Evolutionary conservation across 1,139 yeast species (phyloP), one percentile per base, ranked within the genome.

Genomic region (Yamadazyma pseudoaaseri): DNA sequence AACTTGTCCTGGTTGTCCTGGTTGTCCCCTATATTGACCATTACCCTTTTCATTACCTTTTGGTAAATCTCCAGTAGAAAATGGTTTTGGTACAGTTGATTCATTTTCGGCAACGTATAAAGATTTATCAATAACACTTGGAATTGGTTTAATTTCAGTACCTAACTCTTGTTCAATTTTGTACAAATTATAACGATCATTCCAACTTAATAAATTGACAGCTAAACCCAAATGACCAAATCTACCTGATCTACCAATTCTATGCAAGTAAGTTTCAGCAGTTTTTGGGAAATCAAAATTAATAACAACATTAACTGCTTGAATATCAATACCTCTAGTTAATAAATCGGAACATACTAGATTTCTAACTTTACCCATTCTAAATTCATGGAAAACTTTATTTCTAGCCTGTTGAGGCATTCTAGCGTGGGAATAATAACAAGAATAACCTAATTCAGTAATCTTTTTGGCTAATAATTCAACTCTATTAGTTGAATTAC

Each of bases 201-300:
- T 83, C 97, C 97, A 92, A 60, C 90, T 86, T 70, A 92, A 89
- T 53, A 92, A 78, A 64, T 92, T 94, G 56, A 92, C 90, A 27
- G 98, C 98, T 58, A 92, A 76, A 73, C 98, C 98, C 57, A 90
- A 79, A 61, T 94, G 98, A 48, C 98, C 98, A 58, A 89, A 92
- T 73, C 98, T 85, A 50, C 98, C 99, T 3, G 97, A 89, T 72
- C 99, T 90, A 73, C 99, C 97, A 54, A 92, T 94, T 76, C 98
- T 86, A 66, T 92, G 98, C 51, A 92, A 76, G 62, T 92, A 92
- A 27, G 97, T 92, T 64, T 92, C 98, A 8, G 97, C 97, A 39
- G 86, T 89, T 62, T 92, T 92, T 42, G 99, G 98, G 81, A 92
- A 92, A 64, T 92, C 98, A 62, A 92, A 94, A 65, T 92, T 92